Evolutionary conservation across 768 basidiomycete species (phyloP).

Genomic region (Plicaturopsis crispa): DNA sequence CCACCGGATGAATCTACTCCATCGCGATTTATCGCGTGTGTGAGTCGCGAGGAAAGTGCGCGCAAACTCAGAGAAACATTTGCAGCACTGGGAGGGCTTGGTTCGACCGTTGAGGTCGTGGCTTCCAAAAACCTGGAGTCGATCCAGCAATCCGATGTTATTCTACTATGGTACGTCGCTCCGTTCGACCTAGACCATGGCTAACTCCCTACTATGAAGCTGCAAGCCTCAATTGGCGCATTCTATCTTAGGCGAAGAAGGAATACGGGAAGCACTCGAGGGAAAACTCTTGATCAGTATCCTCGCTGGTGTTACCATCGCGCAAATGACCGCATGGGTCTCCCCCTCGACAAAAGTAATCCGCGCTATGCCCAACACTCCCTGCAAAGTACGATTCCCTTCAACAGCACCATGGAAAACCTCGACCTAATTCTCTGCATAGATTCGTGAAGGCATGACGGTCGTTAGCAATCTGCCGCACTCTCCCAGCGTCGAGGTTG

Average conservation of each 20-base stretch:
- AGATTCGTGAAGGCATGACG: slow-evolving; percentile 99
- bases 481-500: slow-evolving; percentile 43
- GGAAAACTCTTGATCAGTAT: slow-evolving; percentile 95
- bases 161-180: slow-evolving; percentile 82
- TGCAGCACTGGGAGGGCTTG: slow-evolving; percentile 45
- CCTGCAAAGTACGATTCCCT: slow-evolving; percentile 65
- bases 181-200: too few relatives aligned
- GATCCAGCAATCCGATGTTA: slow-evolving; percentile 69
- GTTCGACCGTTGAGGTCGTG: slow-evolving; percentile 61
- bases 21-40: slow-evolving; percentile 78
- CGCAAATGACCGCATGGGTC: slow-evolving; percentile 73
- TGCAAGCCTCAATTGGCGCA: slow-evolving; percentile 92
- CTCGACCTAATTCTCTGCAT: background rate
- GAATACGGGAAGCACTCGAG: slow-evolving; percentile 76
- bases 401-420: background rate
- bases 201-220: too few relatives aligned
- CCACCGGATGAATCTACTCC: slow-evolving; percentile 64
- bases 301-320: slow-evolving; percentile 91
- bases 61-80: slow-evolving; percentile 60
- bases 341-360: slow-evolving; percentile 74
- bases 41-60: slow-evolving; percentile 71
- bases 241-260: slow-evolving; percentile 60
- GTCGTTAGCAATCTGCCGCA: slow-evolving; percentile 71
- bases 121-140: slow-evolving; percentile 67
- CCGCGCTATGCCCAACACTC: slow-evolving; percentile 98